Percentiles rank a stretch among this genome's conserved stretches.
phyloP scores from a whole-genome alignment of 129 eudicot species.

The sunflower (Helianthus annuus) region DNA sequence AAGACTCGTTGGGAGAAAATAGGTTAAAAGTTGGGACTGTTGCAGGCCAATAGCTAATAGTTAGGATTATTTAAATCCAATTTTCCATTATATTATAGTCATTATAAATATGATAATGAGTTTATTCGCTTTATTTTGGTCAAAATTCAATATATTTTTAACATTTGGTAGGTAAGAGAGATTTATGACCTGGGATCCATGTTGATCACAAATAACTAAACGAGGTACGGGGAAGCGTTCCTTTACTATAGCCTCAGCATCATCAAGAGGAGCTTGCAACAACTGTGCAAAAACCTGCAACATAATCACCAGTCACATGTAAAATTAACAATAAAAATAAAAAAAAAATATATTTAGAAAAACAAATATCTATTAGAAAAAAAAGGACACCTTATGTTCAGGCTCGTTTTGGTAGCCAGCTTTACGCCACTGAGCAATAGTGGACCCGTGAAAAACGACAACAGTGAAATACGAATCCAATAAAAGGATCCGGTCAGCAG shows the following conservation, averaged over 20 bases:
- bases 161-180: neutral
- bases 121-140: neutral
- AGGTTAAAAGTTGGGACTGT: too few species aligned
- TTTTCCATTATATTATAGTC: too few species aligned
- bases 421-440: slow-evolving; percentile 97
- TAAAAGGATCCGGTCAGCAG: slow-evolving; percentile 85
- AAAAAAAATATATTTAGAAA: neutral
- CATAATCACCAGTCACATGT: neutral
- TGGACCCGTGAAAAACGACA: slow-evolving; percentile 89
- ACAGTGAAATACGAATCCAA: slow-evolving; percentile 86
- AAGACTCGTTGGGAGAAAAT: too few species aligned
- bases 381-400: slow-evolving; percentile 70
- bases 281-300: slow-evolving; percentile 81
- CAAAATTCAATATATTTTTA: neutral
- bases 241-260: slow-evolving; percentile 74
- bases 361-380: neutral
- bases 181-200: slow-evolving; percentile 87
- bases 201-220: slow-evolving; percentile 91
- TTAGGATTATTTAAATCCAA: too few species aligned
- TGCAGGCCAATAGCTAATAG: too few species aligned
- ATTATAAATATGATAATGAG: neutral
- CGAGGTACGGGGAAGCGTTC: slow-evolving; percentile 98
- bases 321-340: neutral
- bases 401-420: slow-evolving; percentile 91
- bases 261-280: slow-evolving; percentile 89